phyloP scores from a whole-genome alignment of 495 filamentous ascomycete species.

The Umbilicaria muhlenbergii region DNA sequence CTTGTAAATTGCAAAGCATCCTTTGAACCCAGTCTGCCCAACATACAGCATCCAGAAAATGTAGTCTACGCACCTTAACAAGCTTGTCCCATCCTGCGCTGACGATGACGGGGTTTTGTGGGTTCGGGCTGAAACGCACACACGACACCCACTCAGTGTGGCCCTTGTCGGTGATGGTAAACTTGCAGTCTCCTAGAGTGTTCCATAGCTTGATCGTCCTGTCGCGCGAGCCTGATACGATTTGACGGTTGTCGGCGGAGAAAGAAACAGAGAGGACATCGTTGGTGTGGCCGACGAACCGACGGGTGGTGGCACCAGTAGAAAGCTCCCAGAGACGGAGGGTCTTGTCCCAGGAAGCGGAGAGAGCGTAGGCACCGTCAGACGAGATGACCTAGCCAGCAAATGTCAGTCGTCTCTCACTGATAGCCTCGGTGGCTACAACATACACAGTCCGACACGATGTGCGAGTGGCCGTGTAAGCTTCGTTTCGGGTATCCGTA shows the following conservation, averaged over 20 bases:
- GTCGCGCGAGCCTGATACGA: conserved; percentile 96
- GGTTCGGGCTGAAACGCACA: conserved; percentile 98
- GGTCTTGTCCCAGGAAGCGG: conserved; percentile 98
- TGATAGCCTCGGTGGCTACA: conserved; percentile 1
- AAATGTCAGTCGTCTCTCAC: conserved; percentile 8
- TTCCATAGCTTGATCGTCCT: conserved; percentile 99
- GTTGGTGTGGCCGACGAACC: conserved; percentile 98
- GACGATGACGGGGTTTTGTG: conserved; percentile 99
- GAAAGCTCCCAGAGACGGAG: conserved; percentile 98
- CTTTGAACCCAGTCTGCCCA: conserved; percentile 93
- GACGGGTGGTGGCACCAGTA: conserved; percentile 87
- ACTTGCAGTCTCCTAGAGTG: conserved; percentile 99
- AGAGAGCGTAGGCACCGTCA: conserved; percentile 98
- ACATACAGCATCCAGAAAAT: conserved; percentile 83
- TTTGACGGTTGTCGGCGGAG: conserved; percentile 99
- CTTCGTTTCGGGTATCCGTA: conserved; percentile 98
- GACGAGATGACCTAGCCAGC: conserved; percentile 90
- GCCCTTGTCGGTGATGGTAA: conserved; percentile 99
- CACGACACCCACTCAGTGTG: conserved; percentile 99
- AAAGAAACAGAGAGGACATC: conserved; percentile 99
- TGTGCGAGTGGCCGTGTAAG: conserved; percentile 97
- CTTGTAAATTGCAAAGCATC: conserved; percentile 85
- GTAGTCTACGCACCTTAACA: conserved; percentile 70
- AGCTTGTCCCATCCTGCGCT: conserved; percentile 99
- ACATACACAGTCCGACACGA: conserved; percentile 99